Base-by-base conservation (phyloP, 2,329 filamentous ascomycete genomes). In the Arthrobotrys musiformis region DNA sequence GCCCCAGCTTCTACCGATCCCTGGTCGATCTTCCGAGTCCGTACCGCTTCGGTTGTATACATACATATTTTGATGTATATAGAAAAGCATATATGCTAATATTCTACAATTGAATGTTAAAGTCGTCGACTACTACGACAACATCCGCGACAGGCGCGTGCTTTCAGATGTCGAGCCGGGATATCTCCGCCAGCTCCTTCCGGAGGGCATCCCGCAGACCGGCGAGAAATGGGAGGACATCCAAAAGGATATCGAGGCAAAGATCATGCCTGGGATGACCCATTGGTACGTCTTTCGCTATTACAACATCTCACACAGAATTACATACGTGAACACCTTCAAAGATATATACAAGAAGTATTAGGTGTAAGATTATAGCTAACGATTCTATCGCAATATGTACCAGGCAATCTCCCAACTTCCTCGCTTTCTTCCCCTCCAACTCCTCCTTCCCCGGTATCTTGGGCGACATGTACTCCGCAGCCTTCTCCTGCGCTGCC, bases 351-450 rank as follows among this genome's bases (percentile, higher is more conserved):
- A 9, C 8, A 11, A 37, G 33, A 37, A 37, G 33, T n/a, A 13
- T 37, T 37, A 11, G 33, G 13, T 9, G 8, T 37, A 11, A 11
- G 11, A 37, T 37, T 37, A 42, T 35, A 17, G 33, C 24, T 22
- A 42, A 56, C 15, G n/a, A n/a, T n/a, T n/a, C n/a, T 11, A 64
- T 33, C 2, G 3, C 13, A 46, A 4, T 24, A 58, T 72, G 79
- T 37, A 6, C 13, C 52, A 87, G 86, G 93, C 91, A 97, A 83
- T 93, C 90, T 1, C 94, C 93, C 15, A 93, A 94, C 82, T 98
- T 97, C 87, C 93, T 97, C 89, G 94, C 94, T 50, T 98, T 96
- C 86, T 98, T 95, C 84, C 92, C 94, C 0, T 93, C 93, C 60
- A 90, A 89, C 24, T 90, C 90, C 64, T 92, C 91, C 37, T 97